Evolutionary conservation across 441 rosid species (phyloP).

Genomic region (Theobroma grandiflorum): DNA sequence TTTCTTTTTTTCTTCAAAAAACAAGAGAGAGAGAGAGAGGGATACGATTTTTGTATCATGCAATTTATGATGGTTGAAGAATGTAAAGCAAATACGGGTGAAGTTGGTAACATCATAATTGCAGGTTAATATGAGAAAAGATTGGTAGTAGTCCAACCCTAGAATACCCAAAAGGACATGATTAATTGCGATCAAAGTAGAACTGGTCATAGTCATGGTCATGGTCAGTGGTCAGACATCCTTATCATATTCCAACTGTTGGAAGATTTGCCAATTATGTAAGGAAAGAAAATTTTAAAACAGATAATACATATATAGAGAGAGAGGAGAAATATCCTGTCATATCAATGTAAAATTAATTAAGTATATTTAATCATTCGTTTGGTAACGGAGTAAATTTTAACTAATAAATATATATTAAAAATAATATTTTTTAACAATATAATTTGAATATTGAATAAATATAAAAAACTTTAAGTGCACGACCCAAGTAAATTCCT

Average conservation of each 20-base stretch:
- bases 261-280: conserved; percentile 28
- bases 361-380: too few relatives aligned
- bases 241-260: conserved; percentile 1
- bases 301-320: not conserved
- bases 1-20: not conserved
- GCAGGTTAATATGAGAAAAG: conserved; percentile 8
- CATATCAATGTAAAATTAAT: too few relatives aligned
- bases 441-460: too few relatives aligned
- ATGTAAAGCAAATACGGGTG: conserved; percentile 10
- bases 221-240: conserved; percentile 10
- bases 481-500: too few relatives aligned
- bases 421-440: too few relatives aligned
- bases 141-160: not conserved
- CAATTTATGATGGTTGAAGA: conserved; percentile 1
- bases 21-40: not conserved
- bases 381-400: too few relatives aligned
- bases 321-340: too few relatives aligned
- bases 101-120: conserved; percentile 21
- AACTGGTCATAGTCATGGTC: not conserved
- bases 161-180: not conserved
- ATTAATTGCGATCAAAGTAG: not conserved
- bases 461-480: too few relatives aligned
- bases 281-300: not conserved
- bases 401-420: too few relatives aligned
- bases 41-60: not conserved